Percentiles rank a stretch among this genome's conserved stretches.
phyloP scores from a whole-genome alignment of 805 yeast genomes.

The Schizosaccharomyces osmophilus region DNA sequence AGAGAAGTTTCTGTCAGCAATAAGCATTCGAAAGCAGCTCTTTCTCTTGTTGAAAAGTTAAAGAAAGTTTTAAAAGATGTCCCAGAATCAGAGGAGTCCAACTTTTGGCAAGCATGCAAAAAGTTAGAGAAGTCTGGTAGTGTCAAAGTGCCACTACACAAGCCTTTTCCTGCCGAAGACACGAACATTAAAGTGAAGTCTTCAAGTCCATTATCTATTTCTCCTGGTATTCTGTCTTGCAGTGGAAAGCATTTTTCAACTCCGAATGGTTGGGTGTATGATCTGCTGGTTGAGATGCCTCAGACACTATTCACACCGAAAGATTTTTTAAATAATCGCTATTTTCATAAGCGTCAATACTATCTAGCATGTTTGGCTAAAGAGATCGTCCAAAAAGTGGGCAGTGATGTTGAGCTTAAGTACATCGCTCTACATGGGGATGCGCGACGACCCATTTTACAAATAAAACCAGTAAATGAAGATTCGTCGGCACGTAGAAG shows the following conservation, averaged over 20 bases:
- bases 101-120: constrained; percentile 27
- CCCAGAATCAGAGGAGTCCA: constrained; percentile 26
- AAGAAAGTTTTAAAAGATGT: constrained; percentile 43
- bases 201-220: constrained; percentile 43
- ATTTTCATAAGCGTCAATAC: constrained; percentile 70
- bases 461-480: constrained; percentile 1
- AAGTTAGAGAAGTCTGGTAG: constrained; percentile 25
- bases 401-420: constrained; percentile 20
- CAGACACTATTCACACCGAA: constrained; percentile 44
- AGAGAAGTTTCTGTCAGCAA: constrained; percentile 60
- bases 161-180: constrained; percentile 48
- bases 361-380: constrained; percentile 61
- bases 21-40: constrained; percentile 36
- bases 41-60: constrained; percentile 48
- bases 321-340: constrained; percentile 75
- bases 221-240: constrained; percentile 75
- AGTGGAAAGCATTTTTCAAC: constrained; percentile 53
- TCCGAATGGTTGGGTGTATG: constrained; percentile 44
- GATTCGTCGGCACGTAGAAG: constrained; percentile 37
- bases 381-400: constrained; percentile 27
- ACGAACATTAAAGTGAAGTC: constrained; percentile 51
- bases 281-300: constrained; percentile 69
- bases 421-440: constrained; percentile 59
- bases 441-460: constrained; percentile 44
- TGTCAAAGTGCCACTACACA: constrained; percentile 61